phyloP scores from a whole-genome alignment of 768 basidiomycete species.

The Tricholoma terreum region DNA sequence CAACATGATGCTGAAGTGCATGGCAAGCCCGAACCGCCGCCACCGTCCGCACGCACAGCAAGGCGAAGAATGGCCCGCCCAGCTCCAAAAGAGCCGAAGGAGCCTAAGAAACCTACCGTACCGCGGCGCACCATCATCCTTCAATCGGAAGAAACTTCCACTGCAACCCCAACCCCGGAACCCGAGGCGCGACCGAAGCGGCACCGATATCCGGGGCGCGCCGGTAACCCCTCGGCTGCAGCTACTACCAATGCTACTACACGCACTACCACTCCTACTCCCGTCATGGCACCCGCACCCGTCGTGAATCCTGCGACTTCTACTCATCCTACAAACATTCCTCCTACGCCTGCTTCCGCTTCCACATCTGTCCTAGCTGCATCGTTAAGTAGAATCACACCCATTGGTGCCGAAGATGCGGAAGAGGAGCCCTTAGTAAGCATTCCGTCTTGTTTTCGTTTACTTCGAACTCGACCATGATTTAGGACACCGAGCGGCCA shows the following conservation, averaged over 20 bases:
- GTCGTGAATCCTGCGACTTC: background rate
- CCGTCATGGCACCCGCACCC: background rate
- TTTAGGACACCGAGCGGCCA: conserved; percentile 35
- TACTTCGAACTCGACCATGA: conserved; percentile 2
- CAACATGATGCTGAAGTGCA: conserved; percentile 65
- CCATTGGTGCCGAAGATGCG: conserved; percentile 15
- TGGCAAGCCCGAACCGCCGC: conserved; percentile 30
- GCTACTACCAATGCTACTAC: background rate
- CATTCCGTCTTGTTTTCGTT: background rate
- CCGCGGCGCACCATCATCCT: conserved; percentile 37
- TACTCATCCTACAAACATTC: background rate
- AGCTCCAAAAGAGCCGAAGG: conserved; percentile 15
- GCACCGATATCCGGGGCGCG: conserved; percentile 20
- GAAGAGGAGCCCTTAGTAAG: conserved; percentile 23
- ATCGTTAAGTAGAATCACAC: conserved; percentile 17
- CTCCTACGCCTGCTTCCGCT: background rate
- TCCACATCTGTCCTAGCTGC: background rate
- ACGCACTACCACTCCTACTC: background rate
- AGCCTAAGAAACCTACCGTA: conserved; percentile 28
- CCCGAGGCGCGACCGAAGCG: conserved; percentile 40
- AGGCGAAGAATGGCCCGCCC: conserved; percentile 32
- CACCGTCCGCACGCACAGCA: conserved; percentile 37
- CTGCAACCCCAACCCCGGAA: conserved; percentile 67
- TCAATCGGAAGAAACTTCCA: conserved; percentile 49
- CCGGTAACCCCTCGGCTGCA: conserved; percentile 10